phyloP scores from a whole-genome alignment of 2,329 filamentous ascomycete species.

The Rutstroemia sp. region DNA sequence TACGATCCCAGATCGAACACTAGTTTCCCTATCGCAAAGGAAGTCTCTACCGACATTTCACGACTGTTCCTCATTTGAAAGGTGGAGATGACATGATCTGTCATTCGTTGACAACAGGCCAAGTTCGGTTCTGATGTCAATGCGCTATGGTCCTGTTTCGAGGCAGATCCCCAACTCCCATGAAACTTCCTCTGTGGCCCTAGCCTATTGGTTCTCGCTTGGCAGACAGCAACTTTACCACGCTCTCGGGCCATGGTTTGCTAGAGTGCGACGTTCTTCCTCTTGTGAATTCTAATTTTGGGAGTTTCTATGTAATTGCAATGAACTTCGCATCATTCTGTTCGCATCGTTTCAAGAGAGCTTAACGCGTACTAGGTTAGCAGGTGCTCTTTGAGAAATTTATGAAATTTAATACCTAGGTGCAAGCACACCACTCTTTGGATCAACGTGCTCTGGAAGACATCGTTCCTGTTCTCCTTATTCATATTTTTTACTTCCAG shows the following conservation, averaged over 20 bases:
- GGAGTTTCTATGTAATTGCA: background rate
- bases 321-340: conserved; percentile 4
- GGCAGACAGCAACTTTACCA: background rate
- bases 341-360: background rate
- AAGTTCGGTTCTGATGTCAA: background rate
- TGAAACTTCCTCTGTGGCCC: conserved; percentile 1
- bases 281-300: background rate
- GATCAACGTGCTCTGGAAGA: background rate
- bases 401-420: conserved; percentile 2
- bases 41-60: too few species aligned
- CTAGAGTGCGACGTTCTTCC: background rate
- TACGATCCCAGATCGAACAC: too few species aligned
- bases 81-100: background rate
- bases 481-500: background rate
- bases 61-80: too few species aligned
- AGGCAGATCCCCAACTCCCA: conserved; percentile 1
- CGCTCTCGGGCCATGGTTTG: background rate
- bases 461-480: background rate
- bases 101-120: background rate
- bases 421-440: background rate
- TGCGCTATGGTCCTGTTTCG: conserved; percentile 3
- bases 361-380: background rate
- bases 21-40: too few species aligned
- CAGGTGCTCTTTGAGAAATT: background rate
- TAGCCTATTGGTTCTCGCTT: background rate